Evolutionary conservation across 176 grass and related monocot genomes (phyloP), one percentile per base, ranked within the genome.

Genomic region (Aegilops sharonensis): DNA sequence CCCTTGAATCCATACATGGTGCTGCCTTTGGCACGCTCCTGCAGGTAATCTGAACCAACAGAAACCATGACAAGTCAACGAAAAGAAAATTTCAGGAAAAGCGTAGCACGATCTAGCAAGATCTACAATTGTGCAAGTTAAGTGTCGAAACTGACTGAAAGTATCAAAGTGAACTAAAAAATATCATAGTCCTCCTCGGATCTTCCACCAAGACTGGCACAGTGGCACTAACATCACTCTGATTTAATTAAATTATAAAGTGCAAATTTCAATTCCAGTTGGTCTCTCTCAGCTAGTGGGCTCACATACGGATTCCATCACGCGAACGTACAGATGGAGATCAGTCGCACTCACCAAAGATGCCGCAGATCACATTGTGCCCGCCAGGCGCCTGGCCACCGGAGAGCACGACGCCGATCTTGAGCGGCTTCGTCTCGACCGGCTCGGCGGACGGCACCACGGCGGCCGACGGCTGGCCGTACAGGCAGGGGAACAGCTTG

Each of bases 291-390:
- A 5, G n/a, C 8, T 36, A 36, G 20, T 39, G 40, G 3, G 62
- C 11, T 17, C 6, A 61, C 2, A 47, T 9, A 11, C 30, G 8
- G 17, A 4, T 59, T 61, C 18, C 4, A 2, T n/a, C 8, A 62
- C 52, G 57, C 7, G 24, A 56, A 37, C 9, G 0, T 1, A 48
- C 12, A 76, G 35, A 1, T 35, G n/a, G 30, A 20, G 69, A 61
- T 18, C 48, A 77, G 0, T 21, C 4, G 66, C 8, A 27, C 89
- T 86, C 45, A 98, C 96, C 97, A 7, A 99, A 99, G 72, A 99
- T 96, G 56, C 97, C 94, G 80, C 90, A 92, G 85, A 99, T 99
- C n/a, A 99, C 94, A 93, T 99, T 99, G 87, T 99, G 97, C 0
- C 97, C 97, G 18, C 97, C 94, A 0, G 94, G 97, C 14, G 97